phyloP scores from a whole-genome alignment of 2,329 filamentous ascomycete genomes.

The Malbranchea cinnamomea region DNA sequence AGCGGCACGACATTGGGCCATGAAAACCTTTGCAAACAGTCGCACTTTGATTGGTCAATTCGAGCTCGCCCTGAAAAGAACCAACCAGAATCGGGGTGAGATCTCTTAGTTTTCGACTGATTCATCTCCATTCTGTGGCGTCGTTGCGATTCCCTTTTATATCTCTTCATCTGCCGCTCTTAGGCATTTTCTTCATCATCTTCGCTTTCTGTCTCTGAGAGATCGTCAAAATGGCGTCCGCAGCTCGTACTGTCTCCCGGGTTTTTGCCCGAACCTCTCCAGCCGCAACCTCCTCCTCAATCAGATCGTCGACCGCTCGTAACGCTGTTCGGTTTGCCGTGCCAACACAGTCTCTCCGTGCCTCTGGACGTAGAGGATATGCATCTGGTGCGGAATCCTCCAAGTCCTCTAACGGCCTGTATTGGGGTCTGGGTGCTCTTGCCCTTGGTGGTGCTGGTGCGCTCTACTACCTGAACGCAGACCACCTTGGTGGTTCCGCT shows the following conservation, averaged over 20 bases:
- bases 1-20: too few relatives aligned
- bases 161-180: conserved; percentile 5
- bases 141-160: not conserved
- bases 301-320: conserved; percentile 24
- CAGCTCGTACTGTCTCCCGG: conserved; percentile 28
- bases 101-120: not conserved
- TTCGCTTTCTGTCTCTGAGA: conserved; percentile 6
- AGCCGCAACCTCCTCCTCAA: conserved; percentile 19
- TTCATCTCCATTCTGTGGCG: not conserved
- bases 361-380: conserved; percentile 63
- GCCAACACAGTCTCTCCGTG: conserved; percentile 53
- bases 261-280: conserved; percentile 27
- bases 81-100: not conserved
- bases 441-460: conserved; percentile 49
- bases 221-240: conserved; percentile 21
- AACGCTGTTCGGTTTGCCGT: conserved; percentile 45
- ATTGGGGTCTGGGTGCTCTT: conserved; percentile 44
- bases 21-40: too few relatives aligned
- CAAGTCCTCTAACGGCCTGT: conserved; percentile 35
- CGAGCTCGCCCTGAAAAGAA: not conserved
- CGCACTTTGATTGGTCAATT: not conserved
- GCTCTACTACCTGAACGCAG: conserved; percentile 47
- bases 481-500: conserved; percentile 30
- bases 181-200: conserved; percentile 3
- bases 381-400: conserved; percentile 46